phyloP scores from a whole-genome alignment of 768 basidiomycete genomes.

The Russula sp. region DNA sequence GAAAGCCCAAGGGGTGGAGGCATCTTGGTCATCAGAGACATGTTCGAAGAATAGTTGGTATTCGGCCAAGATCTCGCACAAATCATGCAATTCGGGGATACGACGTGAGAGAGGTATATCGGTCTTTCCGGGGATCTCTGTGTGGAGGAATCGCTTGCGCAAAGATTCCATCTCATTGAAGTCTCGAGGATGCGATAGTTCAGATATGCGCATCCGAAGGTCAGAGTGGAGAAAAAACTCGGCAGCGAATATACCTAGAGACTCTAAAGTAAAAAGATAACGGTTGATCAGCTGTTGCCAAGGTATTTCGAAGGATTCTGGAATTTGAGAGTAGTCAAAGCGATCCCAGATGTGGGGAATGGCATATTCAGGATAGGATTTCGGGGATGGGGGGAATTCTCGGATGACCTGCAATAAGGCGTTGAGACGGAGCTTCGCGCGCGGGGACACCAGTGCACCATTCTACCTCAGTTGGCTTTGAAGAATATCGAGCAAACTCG shows the following conservation, averaged over 20 bases:
- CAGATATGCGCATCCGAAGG: slow-evolving; percentile 42
- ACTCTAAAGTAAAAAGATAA: slow-evolving; percentile 51
- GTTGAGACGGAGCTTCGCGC: not conserved
- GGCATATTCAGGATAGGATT: slow-evolving; percentile 46
- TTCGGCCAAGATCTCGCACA: slow-evolving; percentile 42
- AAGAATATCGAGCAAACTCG: slow-evolving; percentile 56
- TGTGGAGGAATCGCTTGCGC: slow-evolving; percentile 15
- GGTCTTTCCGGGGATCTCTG: not conserved
- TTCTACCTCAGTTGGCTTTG: slow-evolving; percentile 59
- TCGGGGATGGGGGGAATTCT: slow-evolving; percentile 33
- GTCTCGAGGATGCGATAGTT: slow-evolving; percentile 29
- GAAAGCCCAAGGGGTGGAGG: slow-evolving; percentile 30
- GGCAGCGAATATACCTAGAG: slow-evolving; percentile 67
- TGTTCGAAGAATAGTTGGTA: slow-evolving; percentile 36
- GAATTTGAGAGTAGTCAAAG: slow-evolving; percentile 35
- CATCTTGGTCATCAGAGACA: slow-evolving; percentile 31
- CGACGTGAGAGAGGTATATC: not conserved
- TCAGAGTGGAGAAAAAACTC: slow-evolving; percentile 64
- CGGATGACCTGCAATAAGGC: slow-evolving; percentile 8
- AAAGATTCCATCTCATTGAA: slow-evolving; percentile 26
- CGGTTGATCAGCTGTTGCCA: slow-evolving; percentile 56
- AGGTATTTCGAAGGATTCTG: slow-evolving; percentile 37
- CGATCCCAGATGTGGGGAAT: slow-evolving; percentile 48
- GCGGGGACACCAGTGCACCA: not conserved
- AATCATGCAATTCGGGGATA: slow-evolving; percentile 27